Conservation (phyloP, 2,329 filamentous ascomycete genomes). For the Penicillium sp. region DNA sequence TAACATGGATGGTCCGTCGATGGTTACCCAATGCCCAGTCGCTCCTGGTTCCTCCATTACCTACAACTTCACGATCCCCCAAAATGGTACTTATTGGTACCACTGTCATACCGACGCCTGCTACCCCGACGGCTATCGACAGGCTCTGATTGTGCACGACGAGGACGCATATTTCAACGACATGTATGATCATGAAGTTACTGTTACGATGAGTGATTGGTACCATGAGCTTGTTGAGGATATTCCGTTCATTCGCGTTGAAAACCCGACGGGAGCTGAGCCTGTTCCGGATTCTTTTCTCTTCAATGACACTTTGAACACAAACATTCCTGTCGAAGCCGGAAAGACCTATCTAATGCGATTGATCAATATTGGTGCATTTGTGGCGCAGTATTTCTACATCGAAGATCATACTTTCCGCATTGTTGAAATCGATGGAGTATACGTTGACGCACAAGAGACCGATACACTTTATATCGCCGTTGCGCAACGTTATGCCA, state of each 20-base stretch:
- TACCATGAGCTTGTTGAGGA: conserved; percentile 2
- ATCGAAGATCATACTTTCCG: conserved; percentile 59
- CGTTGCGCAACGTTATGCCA: conserved; percentile 63
- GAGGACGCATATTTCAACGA: not conserved
- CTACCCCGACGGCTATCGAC: conserved; percentile 1
- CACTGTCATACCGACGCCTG: conserved; percentile 2
- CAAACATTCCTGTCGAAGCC: conserved; percentile 47
- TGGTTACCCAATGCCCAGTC: conserved; percentile 67
- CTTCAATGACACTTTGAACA: conserved; percentile 67
- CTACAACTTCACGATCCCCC: not conserved
- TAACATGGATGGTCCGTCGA: conserved; percentile 70
- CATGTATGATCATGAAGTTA: not conserved
- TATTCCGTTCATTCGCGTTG: conserved; percentile 46
- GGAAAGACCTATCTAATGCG: conserved; percentile 67
- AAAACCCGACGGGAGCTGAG: conserved; percentile 57
- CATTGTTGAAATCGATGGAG: conserved; percentile 71
- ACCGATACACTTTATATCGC: conserved; percentile 66
- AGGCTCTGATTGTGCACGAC: conserved; percentile 3
- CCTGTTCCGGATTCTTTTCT: conserved; percentile 67
- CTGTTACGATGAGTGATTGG: conserved; percentile 4
- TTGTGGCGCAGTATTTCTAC: conserved; percentile 55
- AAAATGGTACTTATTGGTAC: conserved; percentile 7
- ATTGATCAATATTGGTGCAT: conserved; percentile 18
- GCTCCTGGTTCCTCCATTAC: conserved; percentile 54
- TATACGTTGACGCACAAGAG: conserved; percentile 63